These are phyloP conservation scores for Cystofilobasidium ferigula DNA, from an alignment of 768 basidiomycete genomes.

Conservation along the genomic window DNA sequence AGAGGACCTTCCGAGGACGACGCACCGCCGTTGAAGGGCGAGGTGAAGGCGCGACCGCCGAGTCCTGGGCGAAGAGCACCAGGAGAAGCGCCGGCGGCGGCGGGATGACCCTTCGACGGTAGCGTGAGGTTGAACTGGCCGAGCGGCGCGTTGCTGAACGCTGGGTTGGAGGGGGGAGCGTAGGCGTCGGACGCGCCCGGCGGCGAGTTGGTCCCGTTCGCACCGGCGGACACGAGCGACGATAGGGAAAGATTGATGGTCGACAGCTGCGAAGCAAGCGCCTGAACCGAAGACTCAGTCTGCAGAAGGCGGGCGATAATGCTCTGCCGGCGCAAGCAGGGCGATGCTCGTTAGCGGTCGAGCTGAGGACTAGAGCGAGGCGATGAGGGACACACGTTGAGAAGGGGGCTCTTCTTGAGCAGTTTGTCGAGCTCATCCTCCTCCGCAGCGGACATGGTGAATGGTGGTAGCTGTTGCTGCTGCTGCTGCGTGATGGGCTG, in stretches of 20 bases:
- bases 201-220: no score
- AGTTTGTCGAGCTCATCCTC: conserved; percentile 18
- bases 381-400: background rate
- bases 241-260: conserved; percentile 14
- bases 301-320: conserved; percentile 9
- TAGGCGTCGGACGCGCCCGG: background rate
- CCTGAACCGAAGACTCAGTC: conserved; percentile 8
- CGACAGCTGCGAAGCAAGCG: conserved; percentile 19
- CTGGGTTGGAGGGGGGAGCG: background rate
- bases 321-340: background rate
- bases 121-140: background rate
- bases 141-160: background rate
- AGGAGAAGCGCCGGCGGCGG: background rate
- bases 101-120: background rate
- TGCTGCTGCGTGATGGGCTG: background rate
- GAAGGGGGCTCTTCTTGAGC: conserved; percentile 6
- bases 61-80: background rate
- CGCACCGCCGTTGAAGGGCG: conserved; percentile 8
- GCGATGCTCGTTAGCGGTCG: background rate
- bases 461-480: no score
- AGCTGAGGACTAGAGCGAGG: background rate
- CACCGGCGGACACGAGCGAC: conserved; percentile 1
- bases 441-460: background rate
- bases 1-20: background rate
- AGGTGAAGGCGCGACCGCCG: conserved; percentile 2